phyloP scores from a whole-genome alignment of 176 grass and related monocot species.

The Carex pumila region DNA sequence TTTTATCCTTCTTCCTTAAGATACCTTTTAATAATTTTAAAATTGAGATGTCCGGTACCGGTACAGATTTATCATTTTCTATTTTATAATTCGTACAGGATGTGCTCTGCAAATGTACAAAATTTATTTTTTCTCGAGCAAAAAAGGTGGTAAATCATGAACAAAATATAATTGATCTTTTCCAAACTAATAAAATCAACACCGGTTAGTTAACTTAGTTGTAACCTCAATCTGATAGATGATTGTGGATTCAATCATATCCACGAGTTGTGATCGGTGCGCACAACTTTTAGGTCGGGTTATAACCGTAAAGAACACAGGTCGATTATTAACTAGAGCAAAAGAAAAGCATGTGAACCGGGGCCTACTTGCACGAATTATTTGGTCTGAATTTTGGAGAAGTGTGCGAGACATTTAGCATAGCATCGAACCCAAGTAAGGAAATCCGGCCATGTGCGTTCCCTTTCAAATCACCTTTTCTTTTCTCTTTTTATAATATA shows the following conservation, averaged over 20 bases:
- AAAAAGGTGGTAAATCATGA: too few relatives aligned
- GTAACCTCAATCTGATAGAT: background rate
- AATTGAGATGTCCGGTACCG: too few relatives aligned
- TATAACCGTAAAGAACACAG: background rate
- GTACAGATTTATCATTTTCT: too few relatives aligned
- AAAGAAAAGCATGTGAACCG: background rate
- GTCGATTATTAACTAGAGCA: background rate
- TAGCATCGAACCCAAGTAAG: background rate
- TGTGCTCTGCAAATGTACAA: too few relatives aligned
- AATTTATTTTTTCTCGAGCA: too few relatives aligned
- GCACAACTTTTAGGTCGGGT: background rate
- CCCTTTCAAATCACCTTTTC: background rate
- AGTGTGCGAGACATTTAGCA: background rate
- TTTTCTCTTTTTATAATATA: conserved; percentile 3
- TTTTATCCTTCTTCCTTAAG: too few relatives aligned
- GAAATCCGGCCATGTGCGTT: background rate
- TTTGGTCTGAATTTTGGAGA: background rate
- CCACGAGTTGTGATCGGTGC: background rate
- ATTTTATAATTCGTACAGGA: too few relatives aligned
- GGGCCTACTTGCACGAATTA: background rate
- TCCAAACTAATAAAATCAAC: too few relatives aligned
- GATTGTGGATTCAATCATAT: background rate
- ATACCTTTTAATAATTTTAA: too few relatives aligned
- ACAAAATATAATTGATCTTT: too few relatives aligned
- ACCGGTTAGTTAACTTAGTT: background rate